Percentiles rank a stretch among this genome's conserved stretches.
Evolutionary conservation across 2,329 filamentous ascomycete genomes (phyloP).

Genomic region (Fusarium brevicatenulatum): DNA sequence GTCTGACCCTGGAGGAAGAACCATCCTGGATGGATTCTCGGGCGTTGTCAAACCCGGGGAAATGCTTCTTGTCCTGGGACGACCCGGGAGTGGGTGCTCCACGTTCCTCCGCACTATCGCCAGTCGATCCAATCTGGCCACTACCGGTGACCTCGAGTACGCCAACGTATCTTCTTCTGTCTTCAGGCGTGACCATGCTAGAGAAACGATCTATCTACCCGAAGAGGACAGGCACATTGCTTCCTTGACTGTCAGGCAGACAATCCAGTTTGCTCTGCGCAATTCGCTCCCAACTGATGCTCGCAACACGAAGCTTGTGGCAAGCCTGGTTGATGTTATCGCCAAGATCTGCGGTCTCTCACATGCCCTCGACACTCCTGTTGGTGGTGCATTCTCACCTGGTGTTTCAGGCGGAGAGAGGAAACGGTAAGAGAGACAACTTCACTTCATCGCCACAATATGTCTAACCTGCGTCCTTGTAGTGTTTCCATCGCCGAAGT

Average conservation of each 20-base stretch:
- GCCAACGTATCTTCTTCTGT: slow-evolving; percentile 63
- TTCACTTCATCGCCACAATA: accelerated
- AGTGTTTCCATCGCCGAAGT: neutral
- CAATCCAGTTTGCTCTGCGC: slow-evolving; percentile 76
- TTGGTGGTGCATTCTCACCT: neutral
- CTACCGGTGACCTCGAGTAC: slow-evolving; percentile 51
- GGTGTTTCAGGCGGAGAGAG: neutral
- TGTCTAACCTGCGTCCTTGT: neutral
- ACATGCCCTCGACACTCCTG: neutral
- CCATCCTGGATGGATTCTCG: neutral
- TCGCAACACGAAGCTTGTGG: neutral
- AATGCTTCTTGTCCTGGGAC: slow-evolving; percentile 60
- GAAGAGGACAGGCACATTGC: slow-evolving; percentile 82
- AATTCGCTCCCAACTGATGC: slow-evolving; percentile 51
- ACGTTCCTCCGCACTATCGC: slow-evolving; percentile 80
- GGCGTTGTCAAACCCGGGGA: neutral
- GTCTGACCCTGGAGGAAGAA: neutral
- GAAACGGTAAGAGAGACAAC: neutral
- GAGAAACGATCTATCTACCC: slow-evolving; percentile 80
- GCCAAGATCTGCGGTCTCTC: neutral
- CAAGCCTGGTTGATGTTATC: neutral
- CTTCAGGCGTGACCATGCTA: slow-evolving; percentile 73
- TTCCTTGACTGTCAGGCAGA: slow-evolving; percentile 79
- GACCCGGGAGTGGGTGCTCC: slow-evolving; percentile 78
- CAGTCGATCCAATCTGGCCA: slow-evolving; percentile 76